phyloP scores from a whole-genome alignment of 768 basidiomycete genomes.

The Collybiopsis luxurians region DNA sequence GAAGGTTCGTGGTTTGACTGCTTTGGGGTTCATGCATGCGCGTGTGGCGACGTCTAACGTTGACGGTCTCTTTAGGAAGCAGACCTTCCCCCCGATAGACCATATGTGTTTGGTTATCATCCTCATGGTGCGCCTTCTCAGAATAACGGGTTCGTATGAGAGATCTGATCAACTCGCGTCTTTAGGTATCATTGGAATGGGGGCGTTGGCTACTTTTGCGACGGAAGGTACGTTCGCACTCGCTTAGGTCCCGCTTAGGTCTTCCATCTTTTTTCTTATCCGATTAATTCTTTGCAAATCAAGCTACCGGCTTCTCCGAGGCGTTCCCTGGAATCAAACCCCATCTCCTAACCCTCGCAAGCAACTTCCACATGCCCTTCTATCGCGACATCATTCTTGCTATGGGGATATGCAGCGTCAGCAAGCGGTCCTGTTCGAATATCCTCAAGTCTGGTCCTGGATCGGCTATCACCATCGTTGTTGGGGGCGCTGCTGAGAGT shows the following conservation, averaged over 20 bases:
- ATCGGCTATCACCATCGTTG: conserved; percentile 86
- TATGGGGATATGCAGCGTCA: conserved; percentile 91
- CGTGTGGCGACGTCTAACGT: neutral
- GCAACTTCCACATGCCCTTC: conserved; percentile 90
- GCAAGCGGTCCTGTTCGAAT: conserved; percentile 85
- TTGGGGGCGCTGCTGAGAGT: conserved; percentile 95
- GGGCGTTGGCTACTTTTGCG: conserved; percentile 92
- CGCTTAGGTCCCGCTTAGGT: too few species aligned
- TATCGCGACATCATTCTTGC: conserved; percentile 90
- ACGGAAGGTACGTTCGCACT: conserved; percentile 65
- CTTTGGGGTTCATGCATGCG: neutral
- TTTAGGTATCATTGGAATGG: conserved; percentile 96
- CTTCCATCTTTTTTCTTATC: neutral
- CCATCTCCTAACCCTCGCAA: conserved; percentile 86
- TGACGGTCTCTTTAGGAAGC: conserved; percentile 59
- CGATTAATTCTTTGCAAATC: conserved; percentile 3
- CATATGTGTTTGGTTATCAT: conserved; percentile 98
- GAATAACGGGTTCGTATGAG: neutral
- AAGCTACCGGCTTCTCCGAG: conserved; percentile 87
- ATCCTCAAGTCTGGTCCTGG: conserved; percentile 68
- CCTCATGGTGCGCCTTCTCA: conserved; percentile 72
- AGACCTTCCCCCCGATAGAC: conserved; percentile 86
- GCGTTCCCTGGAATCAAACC: conserved; percentile 91
- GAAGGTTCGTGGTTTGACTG: conserved; percentile 53
- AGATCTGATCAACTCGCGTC: conserved; percentile 9